Conservation (phyloP, 345 rosid genomes). For the Excoecaria cochinchinensis region DNA sequence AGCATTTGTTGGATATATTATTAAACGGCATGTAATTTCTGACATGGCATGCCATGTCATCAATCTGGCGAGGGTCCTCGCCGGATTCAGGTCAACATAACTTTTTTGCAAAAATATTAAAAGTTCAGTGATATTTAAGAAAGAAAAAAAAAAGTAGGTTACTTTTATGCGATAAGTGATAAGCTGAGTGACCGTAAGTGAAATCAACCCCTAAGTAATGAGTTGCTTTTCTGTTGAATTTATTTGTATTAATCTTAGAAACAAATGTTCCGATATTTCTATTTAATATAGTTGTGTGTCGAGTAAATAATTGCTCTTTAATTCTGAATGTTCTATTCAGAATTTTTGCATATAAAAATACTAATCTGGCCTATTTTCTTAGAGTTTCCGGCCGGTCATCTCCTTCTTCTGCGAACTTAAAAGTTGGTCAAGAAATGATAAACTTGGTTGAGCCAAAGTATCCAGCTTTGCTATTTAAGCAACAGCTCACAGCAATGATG, state of each 20-base stretch:
- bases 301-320: not conserved
- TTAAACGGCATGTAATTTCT: too few species aligned
- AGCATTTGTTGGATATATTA: too few species aligned
- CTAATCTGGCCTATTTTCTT: slow-evolving; percentile 14
- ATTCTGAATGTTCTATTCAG: slow-evolving; percentile 6
- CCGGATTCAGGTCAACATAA: too few species aligned
- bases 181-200: too few species aligned
- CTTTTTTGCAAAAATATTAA: too few species aligned
- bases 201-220: too few species aligned
- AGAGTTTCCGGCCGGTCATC: slow-evolving; percentile 98
- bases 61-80: too few species aligned
- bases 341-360: not conserved
- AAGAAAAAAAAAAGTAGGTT: too few species aligned
- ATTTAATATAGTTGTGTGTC: not conserved
- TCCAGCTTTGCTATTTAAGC: slow-evolving; percentile 93
- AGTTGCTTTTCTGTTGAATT: not conserved
- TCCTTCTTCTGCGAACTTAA: slow-evolving; percentile 68
- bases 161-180: too few species aligned
- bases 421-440: slow-evolving; percentile 48
- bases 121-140: too few species aligned
- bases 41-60: too few species aligned
- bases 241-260: not conserved
- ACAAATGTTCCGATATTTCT: not conserved
- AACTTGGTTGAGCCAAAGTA: slow-evolving; percentile 91
- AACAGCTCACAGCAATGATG: slow-evolving; percentile 95